A percentile compares a stretch with the other conserved stretches of the same genome.
These are phyloP conservation scores for Tuber microsphaerosporum DNA, from an alignment of 495 filamentous ascomycete species.

Conservation along the genomic window DNA sequence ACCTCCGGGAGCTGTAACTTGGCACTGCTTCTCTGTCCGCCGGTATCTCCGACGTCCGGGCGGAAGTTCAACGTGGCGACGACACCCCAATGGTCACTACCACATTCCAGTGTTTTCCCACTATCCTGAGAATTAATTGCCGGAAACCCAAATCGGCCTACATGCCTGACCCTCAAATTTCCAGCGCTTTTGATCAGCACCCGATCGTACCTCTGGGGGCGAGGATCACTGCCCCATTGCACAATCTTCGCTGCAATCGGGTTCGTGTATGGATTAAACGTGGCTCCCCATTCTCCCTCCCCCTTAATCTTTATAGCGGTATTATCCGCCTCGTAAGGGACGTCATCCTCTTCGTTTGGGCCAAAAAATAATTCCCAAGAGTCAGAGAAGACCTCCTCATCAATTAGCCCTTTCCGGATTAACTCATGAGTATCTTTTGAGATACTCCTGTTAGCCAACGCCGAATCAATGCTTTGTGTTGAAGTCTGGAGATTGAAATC, in stretches of 20 bases:
- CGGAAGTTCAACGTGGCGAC: constrained; percentile 44
- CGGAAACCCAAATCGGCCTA: constrained; percentile 50
- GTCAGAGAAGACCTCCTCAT: constrained; percentile 21
- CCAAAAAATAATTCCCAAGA: constrained; percentile 24
- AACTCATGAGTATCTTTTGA: constrained; percentile 41
- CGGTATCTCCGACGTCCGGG: background rate
- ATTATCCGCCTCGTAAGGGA: constrained; percentile 30
- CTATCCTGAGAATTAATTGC: constrained; percentile 14
- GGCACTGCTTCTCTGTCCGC: background rate
- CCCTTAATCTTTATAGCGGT: constrained; percentile 24
- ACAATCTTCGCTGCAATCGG: constrained; percentile 47
- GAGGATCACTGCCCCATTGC: constrained; percentile 43
- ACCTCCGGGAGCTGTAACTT: constrained; percentile 17
- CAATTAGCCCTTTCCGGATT: constrained; percentile 13
- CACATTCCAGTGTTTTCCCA: constrained; percentile 37
- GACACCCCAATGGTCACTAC: constrained; percentile 55
- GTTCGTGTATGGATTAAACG: constrained; percentile 52
- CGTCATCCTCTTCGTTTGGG: constrained; percentile 36
- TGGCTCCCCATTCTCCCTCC: constrained; percentile 53
- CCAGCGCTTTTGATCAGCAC: constrained; percentile 48
- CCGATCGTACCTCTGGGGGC: constrained; percentile 56
- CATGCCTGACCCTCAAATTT: constrained; percentile 41
- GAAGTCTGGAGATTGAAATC: constrained; percentile 56
- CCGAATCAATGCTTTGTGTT: constrained; percentile 47
- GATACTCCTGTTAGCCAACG: constrained; percentile 47